Percentiles rank a stretch among this genome's conserved stretches.
These are phyloP conservation scores for Chlamydomonas sp. DNA, from an alignment of 139 green algal genomes.

Conservation along the genomic window DNA sequence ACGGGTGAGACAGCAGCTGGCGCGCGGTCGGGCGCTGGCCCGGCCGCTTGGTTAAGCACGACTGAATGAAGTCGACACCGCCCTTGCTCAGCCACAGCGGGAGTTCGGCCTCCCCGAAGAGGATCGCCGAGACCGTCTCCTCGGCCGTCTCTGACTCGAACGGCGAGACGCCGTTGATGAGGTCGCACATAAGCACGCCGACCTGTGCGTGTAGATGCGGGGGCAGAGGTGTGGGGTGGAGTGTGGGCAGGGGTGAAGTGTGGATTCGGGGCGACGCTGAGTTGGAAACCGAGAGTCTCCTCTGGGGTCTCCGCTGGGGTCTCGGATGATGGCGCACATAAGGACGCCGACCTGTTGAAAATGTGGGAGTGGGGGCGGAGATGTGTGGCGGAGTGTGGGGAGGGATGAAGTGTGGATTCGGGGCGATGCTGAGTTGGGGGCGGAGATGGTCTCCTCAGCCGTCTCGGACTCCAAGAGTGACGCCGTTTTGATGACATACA, in stretches of 20 bases:
- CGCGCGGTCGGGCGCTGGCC: slow-evolving; percentile 47
- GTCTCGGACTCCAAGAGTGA: slow-evolving; percentile 25
- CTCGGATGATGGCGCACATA: slow-evolving; percentile 41
- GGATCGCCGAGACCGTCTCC: slow-evolving; percentile 21
- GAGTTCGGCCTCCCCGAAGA: slow-evolving; percentile 24
- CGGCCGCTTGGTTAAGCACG: slow-evolving; percentile 70
- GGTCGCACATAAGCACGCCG: slow-evolving; percentile 45
- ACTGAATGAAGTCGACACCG: slow-evolving; percentile 32
- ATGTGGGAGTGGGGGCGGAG: no score
- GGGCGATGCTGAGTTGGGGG: not conserved
- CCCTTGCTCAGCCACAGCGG: slow-evolving; percentile 18
- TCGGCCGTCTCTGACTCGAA: slow-evolving; percentile 36
- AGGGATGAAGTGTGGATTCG: no score
- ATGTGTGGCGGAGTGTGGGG: no score
- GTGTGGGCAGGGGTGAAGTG: no score
- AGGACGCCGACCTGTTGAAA: slow-evolving; percentile 34
- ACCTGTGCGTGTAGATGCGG: slow-evolving; percentile 13
- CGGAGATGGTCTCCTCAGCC: not conserved
- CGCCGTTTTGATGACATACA: no score
- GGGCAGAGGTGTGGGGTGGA: no score
- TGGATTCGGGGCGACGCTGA: not conserved
- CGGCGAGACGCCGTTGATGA: slow-evolving; percentile 42
- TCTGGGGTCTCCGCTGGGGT: not conserved
- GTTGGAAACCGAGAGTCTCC: not conserved
- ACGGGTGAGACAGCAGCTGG: slow-evolving; percentile 61